Evolutionary conservation across 129 eudicot genomes (phyloP).

Genomic region (Saposhnikovia divaricata): DNA sequence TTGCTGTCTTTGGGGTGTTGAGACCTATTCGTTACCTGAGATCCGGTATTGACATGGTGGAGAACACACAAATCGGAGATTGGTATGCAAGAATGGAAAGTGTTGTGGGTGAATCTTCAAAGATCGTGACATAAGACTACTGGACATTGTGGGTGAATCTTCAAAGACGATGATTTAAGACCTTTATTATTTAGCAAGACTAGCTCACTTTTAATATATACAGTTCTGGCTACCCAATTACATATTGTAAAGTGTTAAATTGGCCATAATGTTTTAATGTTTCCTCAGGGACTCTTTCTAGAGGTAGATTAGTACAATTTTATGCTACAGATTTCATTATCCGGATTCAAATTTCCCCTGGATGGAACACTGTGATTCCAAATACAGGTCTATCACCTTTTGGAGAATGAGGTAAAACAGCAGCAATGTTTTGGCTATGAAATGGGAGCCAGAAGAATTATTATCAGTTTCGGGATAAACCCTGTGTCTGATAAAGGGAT

Average conservation of each 20-base stretch:
- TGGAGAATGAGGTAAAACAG: neutral
- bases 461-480: neutral
- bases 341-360: neutral
- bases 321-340: neutral
- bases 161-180: neutral
- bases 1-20: slow-evolving; percentile 12
- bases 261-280: neutral
- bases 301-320: neutral
- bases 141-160: neutral
- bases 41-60: slow-evolving; percentile 9
- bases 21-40: slow-evolving; percentile 6
- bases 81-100: slow-evolving; percentile 10
- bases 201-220: neutral
- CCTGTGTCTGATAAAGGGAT: neutral
- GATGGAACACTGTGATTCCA: neutral
- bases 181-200: neutral
- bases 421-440: neutral
- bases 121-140: neutral
- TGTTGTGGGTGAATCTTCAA: slow-evolving; percentile 4
- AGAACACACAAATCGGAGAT: slow-evolving; percentile 8
- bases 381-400: neutral
- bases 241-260: neutral
- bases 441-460: neutral
- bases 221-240: neutral
- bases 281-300: neutral